These are phyloP conservation scores for Euphorbia peplus DNA, from an alignment of 345 rosid species.

Conservation along the genomic window DNA sequence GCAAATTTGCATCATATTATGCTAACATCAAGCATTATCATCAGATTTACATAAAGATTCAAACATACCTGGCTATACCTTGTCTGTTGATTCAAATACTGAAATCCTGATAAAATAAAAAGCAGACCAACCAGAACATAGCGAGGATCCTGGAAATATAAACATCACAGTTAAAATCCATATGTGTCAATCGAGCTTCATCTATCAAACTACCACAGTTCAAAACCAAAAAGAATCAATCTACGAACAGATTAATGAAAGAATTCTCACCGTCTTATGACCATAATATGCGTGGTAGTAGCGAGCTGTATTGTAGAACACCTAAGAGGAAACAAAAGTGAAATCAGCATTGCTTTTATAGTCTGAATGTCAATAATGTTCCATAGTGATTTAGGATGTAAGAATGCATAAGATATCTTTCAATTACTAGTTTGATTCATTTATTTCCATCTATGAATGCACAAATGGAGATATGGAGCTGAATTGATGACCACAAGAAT, in stretches of 20 bases:
- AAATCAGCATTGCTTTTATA: not conserved
- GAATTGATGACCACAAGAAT: not conserved
- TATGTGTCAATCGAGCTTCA: not conserved
- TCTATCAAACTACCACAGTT: not conserved
- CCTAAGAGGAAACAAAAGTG: conserved; percentile 35
- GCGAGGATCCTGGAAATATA: conserved; percentile 73
- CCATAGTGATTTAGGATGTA: not conserved
- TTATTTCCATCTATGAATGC: not conserved
- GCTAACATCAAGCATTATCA: not conserved
- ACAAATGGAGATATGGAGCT: too few relatives aligned
- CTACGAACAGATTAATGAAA: not conserved
- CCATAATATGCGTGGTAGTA: conserved; percentile 91
- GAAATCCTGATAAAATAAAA: conserved; percentile 79
- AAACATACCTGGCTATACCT: conserved; percentile 74
- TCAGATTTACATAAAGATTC: conserved; percentile 11
- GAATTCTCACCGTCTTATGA: conserved; percentile 76
- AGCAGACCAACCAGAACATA: conserved; percentile 85
- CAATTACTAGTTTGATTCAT: not conserved
- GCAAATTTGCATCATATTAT: not conserved
- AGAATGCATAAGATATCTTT: not conserved
- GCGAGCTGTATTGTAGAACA: conserved; percentile 87
- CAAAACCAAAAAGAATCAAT: conserved; percentile 10
- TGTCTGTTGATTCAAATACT: conserved; percentile 72
- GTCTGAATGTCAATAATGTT: not conserved
- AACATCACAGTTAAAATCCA: conserved; percentile 3